Base-by-base conservation (phyloP, 495 filamentous ascomycete species). In the Penicillium steckii region DNA sequence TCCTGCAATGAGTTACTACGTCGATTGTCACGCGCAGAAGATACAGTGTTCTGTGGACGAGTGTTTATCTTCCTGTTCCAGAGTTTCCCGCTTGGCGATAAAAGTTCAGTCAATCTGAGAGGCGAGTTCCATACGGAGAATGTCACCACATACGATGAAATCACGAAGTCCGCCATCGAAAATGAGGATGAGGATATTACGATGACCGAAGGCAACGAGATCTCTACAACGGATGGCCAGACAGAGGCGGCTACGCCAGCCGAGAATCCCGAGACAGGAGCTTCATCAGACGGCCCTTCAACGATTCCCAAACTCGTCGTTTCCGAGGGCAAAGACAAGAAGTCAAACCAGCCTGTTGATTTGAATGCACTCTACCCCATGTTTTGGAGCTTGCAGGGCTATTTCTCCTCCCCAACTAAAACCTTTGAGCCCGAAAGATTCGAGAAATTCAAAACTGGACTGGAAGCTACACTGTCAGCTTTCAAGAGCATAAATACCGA, bases 51-150 rank as follows among this genome's bases (percentile, higher is more conserved):
- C 68, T 97, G 92, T 66, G 94, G 94, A 29, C 80, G 93, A 38
- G 92, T 99, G 18, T 96, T 96, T 64, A 95, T 99, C 56, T 99
- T 96, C 63, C 82, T 97, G 50, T 97, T 96, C 68, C 94, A 97
- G 67, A 95, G 89, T 66, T 97, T 97, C 61, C 91, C 94, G 9
- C 77, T 97, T 0, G 91, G 92, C 22, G 94, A 99, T 71, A 93
- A 89, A 61, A 97, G 94, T 65, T 96, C 92, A 1, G 93, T 99
- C 43, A 99, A 99, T 59, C 80, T 97, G 42, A 84, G 95, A 23
- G 94, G 94, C 57, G 94, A 97, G 69, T 99, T 92, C 56, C 95
- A 99, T 61, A 82, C 86, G 17, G 93, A 97, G 59, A 99, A 99
- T 79, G 83, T 94, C 45, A 99, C 94, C 2, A 85, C 81, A 0